Evolutionary conservation across 306 rosid genomes (phyloP).

Genomic region (Carpinus viminea): DNA sequence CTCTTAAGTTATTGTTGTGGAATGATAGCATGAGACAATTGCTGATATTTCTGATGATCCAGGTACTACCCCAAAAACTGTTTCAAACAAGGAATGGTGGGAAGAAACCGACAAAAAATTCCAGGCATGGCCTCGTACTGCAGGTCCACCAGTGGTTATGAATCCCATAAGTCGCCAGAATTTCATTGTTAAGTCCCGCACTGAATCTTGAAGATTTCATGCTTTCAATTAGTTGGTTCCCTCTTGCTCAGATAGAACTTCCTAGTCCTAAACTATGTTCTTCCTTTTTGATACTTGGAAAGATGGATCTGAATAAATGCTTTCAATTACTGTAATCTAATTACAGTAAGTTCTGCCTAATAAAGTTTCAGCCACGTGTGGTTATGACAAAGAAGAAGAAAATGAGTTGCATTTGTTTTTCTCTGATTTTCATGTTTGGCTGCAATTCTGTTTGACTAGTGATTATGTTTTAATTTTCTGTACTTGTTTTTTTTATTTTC

Average conservation of each 20-base stretch:
- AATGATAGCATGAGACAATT: conserved; percentile 13
- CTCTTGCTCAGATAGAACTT: background rate
- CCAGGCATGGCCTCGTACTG: conserved; percentile 91
- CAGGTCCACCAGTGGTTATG: conserved; percentile 81
- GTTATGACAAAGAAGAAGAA: too few species aligned
- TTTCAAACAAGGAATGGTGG: conserved; percentile 67
- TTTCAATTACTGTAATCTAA: background rate
- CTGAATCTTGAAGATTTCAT: background rate
- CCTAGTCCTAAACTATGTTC: background rate
- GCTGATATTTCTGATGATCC: conserved; percentile 25
- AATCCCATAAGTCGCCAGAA: conserved; percentile 75
- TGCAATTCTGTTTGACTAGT: too few species aligned
- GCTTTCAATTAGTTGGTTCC: background rate
- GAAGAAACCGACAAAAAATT: conserved; percentile 91
- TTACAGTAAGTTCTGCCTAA: too few species aligned
- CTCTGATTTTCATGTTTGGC: too few species aligned
- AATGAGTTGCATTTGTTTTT: too few species aligned
- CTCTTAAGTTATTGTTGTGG: background rate
- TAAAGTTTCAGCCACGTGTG: too few species aligned
- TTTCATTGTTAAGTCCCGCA: conserved; percentile 59
- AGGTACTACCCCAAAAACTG: conserved; percentile 71
- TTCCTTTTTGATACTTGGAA: background rate
- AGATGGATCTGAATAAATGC: background rate
- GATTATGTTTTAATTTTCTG: too few species aligned
- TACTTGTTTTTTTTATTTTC: too few species aligned